These are phyloP conservation scores for Talaromyces sp. DNA, from an alignment of 2,329 filamentous ascomycete genomes.

Conservation along the genomic window DNA sequence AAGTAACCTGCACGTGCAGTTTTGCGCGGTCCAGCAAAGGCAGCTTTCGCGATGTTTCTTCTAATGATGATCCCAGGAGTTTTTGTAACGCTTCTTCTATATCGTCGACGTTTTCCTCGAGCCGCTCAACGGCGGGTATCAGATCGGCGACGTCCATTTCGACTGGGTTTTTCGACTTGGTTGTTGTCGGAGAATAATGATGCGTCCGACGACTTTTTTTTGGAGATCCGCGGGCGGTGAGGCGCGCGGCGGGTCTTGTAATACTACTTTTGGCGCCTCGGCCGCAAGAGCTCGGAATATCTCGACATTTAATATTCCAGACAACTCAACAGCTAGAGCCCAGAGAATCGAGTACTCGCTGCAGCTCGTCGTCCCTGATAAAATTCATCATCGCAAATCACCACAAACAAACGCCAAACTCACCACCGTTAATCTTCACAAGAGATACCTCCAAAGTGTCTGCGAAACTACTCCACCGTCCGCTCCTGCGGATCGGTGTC, in stretches of 20 bases:
- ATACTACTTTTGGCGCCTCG: not conserved
- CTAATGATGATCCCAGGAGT: conserved; percentile 61
- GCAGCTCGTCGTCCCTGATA: not conserved
- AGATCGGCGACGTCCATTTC: conserved; percentile 56
- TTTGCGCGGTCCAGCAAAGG: conserved; percentile 94
- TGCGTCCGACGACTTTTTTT: not conserved
- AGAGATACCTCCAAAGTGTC: conserved; percentile 7
- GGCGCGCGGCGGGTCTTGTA: not conserved
- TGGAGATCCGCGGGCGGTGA: conserved; percentile 9
- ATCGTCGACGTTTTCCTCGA: conserved; percentile 73
- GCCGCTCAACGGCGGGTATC: conserved; percentile 62
- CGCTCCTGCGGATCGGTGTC: conserved; percentile 13
- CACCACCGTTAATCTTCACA: not conserved
- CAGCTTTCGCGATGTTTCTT: conserved; percentile 67
- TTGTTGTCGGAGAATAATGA: not conserved
- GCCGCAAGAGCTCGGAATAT: not conserved
- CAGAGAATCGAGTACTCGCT: not conserved
- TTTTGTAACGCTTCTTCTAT: conserved; percentile 70
- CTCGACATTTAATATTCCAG: not conserved
- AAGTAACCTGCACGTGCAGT: conserved; percentile 80
- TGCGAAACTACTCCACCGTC: conserved; percentile 10
- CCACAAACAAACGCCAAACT: not conserved
- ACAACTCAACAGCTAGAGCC: not conserved
- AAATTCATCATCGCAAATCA: not conserved
- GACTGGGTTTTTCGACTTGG: not conserved